Evolutionary conservation across 306 rosid species (phyloP).

Genomic region (Lablab purpureus): DNA sequence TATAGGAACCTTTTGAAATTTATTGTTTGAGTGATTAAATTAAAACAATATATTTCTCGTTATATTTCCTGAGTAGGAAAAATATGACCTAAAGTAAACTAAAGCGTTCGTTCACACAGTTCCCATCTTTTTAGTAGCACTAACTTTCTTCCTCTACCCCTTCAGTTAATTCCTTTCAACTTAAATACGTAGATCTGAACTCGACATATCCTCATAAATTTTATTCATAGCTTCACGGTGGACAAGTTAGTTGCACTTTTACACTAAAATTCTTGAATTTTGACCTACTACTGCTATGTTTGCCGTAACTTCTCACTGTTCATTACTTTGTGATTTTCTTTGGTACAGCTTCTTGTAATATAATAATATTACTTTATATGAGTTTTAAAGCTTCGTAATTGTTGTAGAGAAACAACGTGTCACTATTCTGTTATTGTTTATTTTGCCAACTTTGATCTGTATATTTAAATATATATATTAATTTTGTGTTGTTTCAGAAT

Average conservation of each 20-base stretch:
- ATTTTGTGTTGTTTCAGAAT: conserved; percentile 42
- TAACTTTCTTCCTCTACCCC: conserved; percentile 10
- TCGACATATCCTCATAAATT: conserved; percentile 19
- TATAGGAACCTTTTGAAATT: conserved; percentile 2
- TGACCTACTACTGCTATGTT: conserved; percentile 42
- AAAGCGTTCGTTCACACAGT: neutral
- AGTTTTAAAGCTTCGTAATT: conserved; percentile 37
- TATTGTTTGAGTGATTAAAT: conserved; percentile 1
- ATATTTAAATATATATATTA: conserved; percentile 13
- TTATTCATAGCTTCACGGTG: conserved; percentile 13
- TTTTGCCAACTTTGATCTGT: conserved; percentile 18
- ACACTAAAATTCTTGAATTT: conserved; percentile 38
- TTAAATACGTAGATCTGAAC: conserved; percentile 36
- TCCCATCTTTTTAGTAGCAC: neutral
- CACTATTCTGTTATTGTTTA: conserved; percentile 13
- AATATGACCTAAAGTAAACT: conserved; percentile 23
- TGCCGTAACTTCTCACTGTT: conserved; percentile 24
- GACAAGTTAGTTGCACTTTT: conserved; percentile 43
- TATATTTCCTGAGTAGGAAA: conserved; percentile 2
- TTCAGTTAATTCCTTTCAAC: conserved; percentile 33
- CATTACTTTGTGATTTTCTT: neutral
- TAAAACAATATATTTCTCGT: conserved; percentile 10
- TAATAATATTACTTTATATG: neutral
- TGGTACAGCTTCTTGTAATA: neutral
- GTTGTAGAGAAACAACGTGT: conserved; percentile 39